Conservation (phyloP, 768 basidiomycete species). For the Rubroboletus satanas region DNA sequence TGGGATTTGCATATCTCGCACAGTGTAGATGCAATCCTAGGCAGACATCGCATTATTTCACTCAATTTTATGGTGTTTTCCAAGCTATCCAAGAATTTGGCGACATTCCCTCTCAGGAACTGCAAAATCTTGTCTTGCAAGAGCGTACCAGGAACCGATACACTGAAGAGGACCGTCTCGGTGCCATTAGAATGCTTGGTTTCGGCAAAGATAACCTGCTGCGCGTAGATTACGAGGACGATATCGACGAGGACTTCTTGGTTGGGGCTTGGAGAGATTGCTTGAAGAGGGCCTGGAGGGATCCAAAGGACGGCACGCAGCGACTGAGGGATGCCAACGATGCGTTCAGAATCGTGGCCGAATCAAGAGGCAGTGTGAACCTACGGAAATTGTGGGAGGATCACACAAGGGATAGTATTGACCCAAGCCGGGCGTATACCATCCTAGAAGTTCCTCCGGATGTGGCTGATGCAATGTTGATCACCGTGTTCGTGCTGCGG, state of each 20-base stretch:
- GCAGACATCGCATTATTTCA: conserved; percentile 61
- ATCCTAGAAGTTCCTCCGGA: conserved; percentile 66
- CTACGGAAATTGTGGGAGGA: conserved; percentile 51
- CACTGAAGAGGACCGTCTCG: conserved; percentile 49
- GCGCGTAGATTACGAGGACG: conserved; percentile 64
- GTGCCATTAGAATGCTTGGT: conserved; percentile 52
- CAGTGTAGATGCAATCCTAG: conserved; percentile 79
- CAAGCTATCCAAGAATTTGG: conserved; percentile 46
- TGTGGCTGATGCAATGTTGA: conserved; percentile 74
- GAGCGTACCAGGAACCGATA: conserved; percentile 67
- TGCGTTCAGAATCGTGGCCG: conserved; percentile 65
- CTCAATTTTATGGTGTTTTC: conserved; percentile 50
- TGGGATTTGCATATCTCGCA: conserved; percentile 75
- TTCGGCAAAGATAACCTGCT: conserved; percentile 61
- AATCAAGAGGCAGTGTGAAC: conserved; percentile 50
- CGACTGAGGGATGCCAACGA: conserved; percentile 57
- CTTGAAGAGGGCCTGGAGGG: conserved; percentile 53
- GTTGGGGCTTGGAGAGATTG: conserved; percentile 64
- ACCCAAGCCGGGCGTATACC: conserved; percentile 65
- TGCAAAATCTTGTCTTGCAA: conserved; percentile 56
- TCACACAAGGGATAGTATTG: conserved; percentile 57
- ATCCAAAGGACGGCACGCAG: conserved; percentile 41
- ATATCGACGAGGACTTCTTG: conserved; percentile 67
- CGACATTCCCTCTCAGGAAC: conserved; percentile 40
- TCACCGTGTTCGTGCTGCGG: conserved; percentile 68